Evolutionary conservation across 2,329 filamentous ascomycete genomes (phyloP), one percentile per base, ranked within the genome.

Genomic region (Clathrospora elynae): DNA sequence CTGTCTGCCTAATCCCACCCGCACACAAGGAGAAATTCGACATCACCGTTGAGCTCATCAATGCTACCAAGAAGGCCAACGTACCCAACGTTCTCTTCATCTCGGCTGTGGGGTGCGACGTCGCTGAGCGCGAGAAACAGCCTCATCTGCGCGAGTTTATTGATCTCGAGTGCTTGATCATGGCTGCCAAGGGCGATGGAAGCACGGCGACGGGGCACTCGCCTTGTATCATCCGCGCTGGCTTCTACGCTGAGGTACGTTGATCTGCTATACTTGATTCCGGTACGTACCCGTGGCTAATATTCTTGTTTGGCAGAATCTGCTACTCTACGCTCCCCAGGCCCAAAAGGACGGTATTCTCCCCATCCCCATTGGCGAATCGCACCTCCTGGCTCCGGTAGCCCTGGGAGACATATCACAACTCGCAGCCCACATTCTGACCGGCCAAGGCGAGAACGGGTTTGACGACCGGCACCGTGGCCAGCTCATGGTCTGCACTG

Each of bases 401-500:
- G 73, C 77, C 3, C 62, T 79, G 8, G 73, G 73, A 9, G 76
- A 79, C 49, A 59, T 79, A 41, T 73, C 76, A 8, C 70, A 74
- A 30, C 65, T 79, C 2, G 75, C 73, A 1, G 76, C 74, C 12
- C 73, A 78, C 49, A 71, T 79, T 5, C 66, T 79, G 14, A 68
- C 70, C 0, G 72, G 75, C 8, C 73, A 77, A 49, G 77, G 77
- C 2, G 64, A 71, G 33, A 68, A 79, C 32, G 77, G 76, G 0
- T 78, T 79, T 35, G 73, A 74, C 42, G 75, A 79, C 51, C 66
- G 63, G 42, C 73, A 78, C 51, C 72, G 77, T n/a, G 77, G 77
- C 10, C 76, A 79, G 60, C 71, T 79, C 55, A 78, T 79, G 69
- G 65, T 75, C 6, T 50, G 78, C n/a, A 79, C 76, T 1, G 74